Evolutionary conservation across 2,329 filamentous ascomycete genomes (phyloP), one percentile per base, ranked within the genome.

Genomic region (Calonectria ilicicola): DNA sequence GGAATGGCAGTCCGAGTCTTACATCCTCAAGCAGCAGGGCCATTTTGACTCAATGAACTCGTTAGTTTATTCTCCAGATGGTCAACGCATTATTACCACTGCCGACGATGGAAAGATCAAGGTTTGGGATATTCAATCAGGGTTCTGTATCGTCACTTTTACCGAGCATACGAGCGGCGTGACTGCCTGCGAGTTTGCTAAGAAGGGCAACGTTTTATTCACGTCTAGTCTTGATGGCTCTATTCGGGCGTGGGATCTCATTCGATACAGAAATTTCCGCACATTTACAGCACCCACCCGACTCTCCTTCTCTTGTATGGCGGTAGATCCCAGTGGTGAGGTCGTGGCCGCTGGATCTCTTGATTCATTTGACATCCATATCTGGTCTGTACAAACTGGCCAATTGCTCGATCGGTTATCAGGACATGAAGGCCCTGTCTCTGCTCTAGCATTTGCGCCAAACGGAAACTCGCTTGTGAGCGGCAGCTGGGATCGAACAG

Each of bases 1-100:
- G 97, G 97, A 99, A 83, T 99, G 97, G 96, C 96, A 98, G 82
- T 99, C 97, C 0, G 97, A 99, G 84, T 98, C 96, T 7, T 99
- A 99, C 83, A 97, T 99, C 71, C 87, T 99, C 60, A 99, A 99
- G 85, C 97, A 99, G 81, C 97, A 98, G 84, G 97, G 96, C 0
- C 97, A 99, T 84, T 96, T 98, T 76, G 97, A 99, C 82, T 94
- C 95, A 2, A 96, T 98, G 91, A 98, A 98, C 83, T 91, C 95
- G 0, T 88, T 99, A 5, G 93, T 94, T 10, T 99, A 98, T 84
- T 96, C 97, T 6, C 96, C 97, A 0, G 96, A 98, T 80, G 96
- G 97, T 5, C 95, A 98, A 80, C 93, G 94, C 46, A 95, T 99
- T 75, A 93, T 99, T 72, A 99, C 97, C 0, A 94, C 95, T 2